These are phyloP conservation scores for Capronia americana DNA, from an alignment of 2,329 filamentous ascomycete species.

Conservation along the genomic window DNA sequence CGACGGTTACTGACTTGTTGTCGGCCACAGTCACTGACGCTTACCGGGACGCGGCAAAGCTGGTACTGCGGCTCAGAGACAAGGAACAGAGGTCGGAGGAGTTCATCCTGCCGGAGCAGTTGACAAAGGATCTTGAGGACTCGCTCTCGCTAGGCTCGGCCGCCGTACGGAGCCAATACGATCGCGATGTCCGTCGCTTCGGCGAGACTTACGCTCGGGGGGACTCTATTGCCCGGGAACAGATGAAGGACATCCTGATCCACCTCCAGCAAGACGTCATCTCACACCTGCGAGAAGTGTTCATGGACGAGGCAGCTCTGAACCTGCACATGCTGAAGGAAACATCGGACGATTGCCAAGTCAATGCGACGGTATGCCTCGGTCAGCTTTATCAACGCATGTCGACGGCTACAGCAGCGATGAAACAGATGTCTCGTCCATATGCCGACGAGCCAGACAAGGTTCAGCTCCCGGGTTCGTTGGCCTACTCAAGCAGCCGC, in stretches of 20 bases:
- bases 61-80: slow-evolving; percentile 42
- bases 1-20: slow-evolving; percentile 12
- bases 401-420: slow-evolving; percentile 35
- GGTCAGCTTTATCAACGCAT: slow-evolving; percentile 46
- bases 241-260: slow-evolving; percentile 49
- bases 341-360: slow-evolving; percentile 46
- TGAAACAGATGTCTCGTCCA: slow-evolving; percentile 30
- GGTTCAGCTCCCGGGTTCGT: slow-evolving; percentile 10
- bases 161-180: slow-evolving; percentile 46
- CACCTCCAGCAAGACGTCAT: slow-evolving; percentile 46
- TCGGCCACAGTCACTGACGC: slow-evolving; percentile 41
- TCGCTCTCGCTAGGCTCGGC: slow-evolving; percentile 45
- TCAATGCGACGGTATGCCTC: slow-evolving; percentile 45
- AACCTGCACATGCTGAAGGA: slow-evolving; percentile 44
- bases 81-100: slow-evolving; percentile 34
- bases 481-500: slow-evolving; percentile 33
- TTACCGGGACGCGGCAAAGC: slow-evolving; percentile 42
- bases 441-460: slow-evolving; percentile 23
- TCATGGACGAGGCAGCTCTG: slow-evolving; percentile 41
- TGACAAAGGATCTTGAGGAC: slow-evolving; percentile 43
- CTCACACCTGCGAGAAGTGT: slow-evolving; percentile 44
- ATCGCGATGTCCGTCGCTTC: slow-evolving; percentile 44
- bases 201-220: slow-evolving; percentile 46
- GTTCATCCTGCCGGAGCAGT: slow-evolving; percentile 32
- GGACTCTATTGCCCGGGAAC: slow-evolving; percentile 46